phyloP scores from a whole-genome alignment of 371 early-diverging fungal species.

The Parasitella parasitica region DNA sequence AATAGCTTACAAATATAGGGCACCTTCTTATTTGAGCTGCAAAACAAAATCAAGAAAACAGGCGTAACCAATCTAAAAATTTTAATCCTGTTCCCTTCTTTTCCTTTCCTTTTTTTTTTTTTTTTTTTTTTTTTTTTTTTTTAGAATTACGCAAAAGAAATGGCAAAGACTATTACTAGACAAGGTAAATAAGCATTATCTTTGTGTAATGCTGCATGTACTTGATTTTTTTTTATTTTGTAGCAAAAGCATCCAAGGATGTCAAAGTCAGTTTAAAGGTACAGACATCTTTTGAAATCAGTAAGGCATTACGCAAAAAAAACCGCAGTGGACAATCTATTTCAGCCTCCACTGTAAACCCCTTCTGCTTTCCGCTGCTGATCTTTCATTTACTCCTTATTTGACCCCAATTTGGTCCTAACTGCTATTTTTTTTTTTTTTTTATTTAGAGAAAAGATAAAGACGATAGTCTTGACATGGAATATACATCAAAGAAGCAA shows the following conservation, averaged over 20 bases:
- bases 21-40: background rate
- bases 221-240: background rate
- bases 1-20: background rate
- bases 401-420: background rate
- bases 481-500: background rate
- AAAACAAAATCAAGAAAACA: background rate
- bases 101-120: background rate
- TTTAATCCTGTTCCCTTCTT: background rate
- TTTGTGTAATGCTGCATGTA: background rate
- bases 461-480: background rate
- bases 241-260: background rate
- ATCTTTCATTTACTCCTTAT: background rate
- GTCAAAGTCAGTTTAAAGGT: constrained; percentile 16
- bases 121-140: background rate
- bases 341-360: background rate
- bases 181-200: background rate
- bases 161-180: constrained; percentile 11
- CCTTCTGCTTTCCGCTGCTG: background rate
- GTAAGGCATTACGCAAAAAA: background rate
- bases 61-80: background rate
- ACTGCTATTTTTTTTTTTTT: background rate
- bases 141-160: background rate
- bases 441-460: constrained; percentile 4
- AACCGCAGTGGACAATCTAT: background rate
- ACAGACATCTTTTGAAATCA: background rate